phyloP scores from a whole-genome alignment of 2,329 filamentous ascomycete species.

The Colletotrichum salicis region DNA sequence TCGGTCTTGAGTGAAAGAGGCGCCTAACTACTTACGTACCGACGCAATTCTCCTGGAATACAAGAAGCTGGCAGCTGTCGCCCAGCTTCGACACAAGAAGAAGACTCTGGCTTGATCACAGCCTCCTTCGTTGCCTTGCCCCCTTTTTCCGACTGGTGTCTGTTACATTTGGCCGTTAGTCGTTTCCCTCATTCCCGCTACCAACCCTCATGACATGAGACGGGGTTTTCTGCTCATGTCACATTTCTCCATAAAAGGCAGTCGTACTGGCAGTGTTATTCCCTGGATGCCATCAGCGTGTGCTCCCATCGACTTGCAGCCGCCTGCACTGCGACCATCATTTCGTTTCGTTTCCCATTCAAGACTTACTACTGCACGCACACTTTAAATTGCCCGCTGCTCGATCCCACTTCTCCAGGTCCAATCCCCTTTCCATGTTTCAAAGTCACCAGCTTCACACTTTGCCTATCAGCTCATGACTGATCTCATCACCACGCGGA shows the following conservation, averaged over 20 bases:
- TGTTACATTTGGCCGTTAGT: constrained; percentile 28
- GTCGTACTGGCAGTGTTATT: constrained; percentile 5
- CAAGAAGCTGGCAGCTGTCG: constrained; percentile 22
- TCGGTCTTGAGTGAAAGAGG: constrained; percentile 18
- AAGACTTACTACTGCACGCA: constrained; percentile 20
- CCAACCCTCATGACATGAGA: constrained; percentile 4
- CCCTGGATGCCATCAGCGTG: constrained; percentile 21
- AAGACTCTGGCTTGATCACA: constrained; percentile 1
- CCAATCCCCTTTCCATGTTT: constrained; percentile 19
- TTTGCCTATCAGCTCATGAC: background rate
- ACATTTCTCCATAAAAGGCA: constrained; percentile 29
- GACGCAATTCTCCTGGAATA: constrained; percentile 10
- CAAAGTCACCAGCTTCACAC: constrained; percentile 14
- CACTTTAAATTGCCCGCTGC: constrained; percentile 27
- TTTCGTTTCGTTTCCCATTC: constrained; percentile 25
- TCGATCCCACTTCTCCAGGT: constrained; percentile 17
- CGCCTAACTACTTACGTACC: constrained; percentile 11
- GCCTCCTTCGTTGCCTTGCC: background rate
- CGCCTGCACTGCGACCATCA: constrained; percentile 18
- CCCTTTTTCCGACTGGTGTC: constrained; percentile 12
- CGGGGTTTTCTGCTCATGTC: constrained; percentile 1
- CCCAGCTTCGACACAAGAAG: constrained; percentile 12
- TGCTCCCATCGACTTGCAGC: constrained; percentile 24
- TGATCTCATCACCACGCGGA: background rate
- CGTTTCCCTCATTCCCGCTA: constrained; percentile 8